Evolutionary conservation across 2,329 filamentous ascomycete genomes (phyloP), one percentile per base, ranked within the genome.

Genomic region (Sporothrix globosa): DNA sequence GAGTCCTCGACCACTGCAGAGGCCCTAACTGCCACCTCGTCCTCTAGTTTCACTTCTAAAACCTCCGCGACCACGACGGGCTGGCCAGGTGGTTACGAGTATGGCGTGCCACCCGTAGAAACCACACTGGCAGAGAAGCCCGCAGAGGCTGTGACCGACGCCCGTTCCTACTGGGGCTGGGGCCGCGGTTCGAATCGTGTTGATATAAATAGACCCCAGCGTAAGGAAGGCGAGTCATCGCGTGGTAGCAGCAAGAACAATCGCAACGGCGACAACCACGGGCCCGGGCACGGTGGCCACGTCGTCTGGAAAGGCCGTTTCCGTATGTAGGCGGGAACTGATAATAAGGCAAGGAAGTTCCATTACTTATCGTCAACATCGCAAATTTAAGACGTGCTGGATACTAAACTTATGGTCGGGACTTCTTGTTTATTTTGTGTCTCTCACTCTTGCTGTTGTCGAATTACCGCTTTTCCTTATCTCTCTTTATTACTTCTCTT

Each of bases 31-130:
- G 66, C n/a, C 21, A 58, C 66, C 7, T 56, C 60, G 13, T 67
- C 50, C 24, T n/a, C 65, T 6, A 6, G 56, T 6, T 27, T 53
- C 19, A n/a, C 50, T 21, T 53, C 68, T 13, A 27, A 30, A n/a
- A 0, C 65, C 4, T 4, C 44, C 24, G 24, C 46, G 9, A 58
- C 68, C 7, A 27, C 67, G 10, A 54, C 58, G 21, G 41, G 24
- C 17, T 73, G 71, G 71, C 66, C 71, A 2, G 73, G 73, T 34
- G 73, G 70, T 24, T 73, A 73, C 61, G 71, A 21, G 48, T 73
- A 73, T 30, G 69, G 67, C 30, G 21, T 30, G 11, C 69, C 63
- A 5, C 11, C 70, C 3, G n/a, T 58, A 30, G 61, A 60, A 44
- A 67, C 69, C 3, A 60, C 63, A 5, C 17, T 27, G 11, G 41